Evolutionary conservation across 495 filamentous ascomycete genomes (phyloP), one percentile per base, ranked within the genome.

Genomic region (Penicillium lividum): DNA sequence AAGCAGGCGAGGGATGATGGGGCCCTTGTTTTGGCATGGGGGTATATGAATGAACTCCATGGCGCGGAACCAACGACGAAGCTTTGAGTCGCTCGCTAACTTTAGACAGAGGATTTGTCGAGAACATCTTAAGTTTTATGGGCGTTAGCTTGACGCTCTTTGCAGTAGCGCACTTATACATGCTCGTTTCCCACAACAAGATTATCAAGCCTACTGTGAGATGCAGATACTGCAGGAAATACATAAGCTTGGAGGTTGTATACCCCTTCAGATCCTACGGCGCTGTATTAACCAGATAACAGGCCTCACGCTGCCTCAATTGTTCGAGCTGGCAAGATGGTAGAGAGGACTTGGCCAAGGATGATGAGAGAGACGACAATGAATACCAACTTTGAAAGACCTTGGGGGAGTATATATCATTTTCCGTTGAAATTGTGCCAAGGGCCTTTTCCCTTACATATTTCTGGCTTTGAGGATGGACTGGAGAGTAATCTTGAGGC

Each of bases 241-340:
- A 72, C 43, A 84, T 91, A 38, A 85, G 81, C 62, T 80, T 80
- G 31, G 84, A 86, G 84, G 87, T 89, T 56, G 47, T 77, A 66
- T 40, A 44, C 13, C 42, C 10, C 33, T 40, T 45, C 5, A 25
- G n/a, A 27, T n/a, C 7, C 9, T 31, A 7, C 33, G 7, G n/a
- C 13, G 2, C 30, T 36, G 15, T 15, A 18, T 27, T 42, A 13
- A 43, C 22, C 6, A 42, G 9, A 2, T 13, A 2, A 9, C 46
- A 89, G 86, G 84, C 85, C 16, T 65, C 71, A 48, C 79, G 88
- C 2, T 91, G 88, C 68, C 66, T 87, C 16, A 86, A 90, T 59
- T 91, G 88, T 66, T 89, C 86, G 5, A 89, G 84, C 58, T 91
- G 88, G 88, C 82, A 85, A 61, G 88, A 91, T 73, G 88, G 87